Percentiles rank a stretch among this genome's conserved stretches.
Evolutionary conservation across 768 basidiomycete genomes (phyloP).

Genomic region (Tulasnella sp.): DNA sequence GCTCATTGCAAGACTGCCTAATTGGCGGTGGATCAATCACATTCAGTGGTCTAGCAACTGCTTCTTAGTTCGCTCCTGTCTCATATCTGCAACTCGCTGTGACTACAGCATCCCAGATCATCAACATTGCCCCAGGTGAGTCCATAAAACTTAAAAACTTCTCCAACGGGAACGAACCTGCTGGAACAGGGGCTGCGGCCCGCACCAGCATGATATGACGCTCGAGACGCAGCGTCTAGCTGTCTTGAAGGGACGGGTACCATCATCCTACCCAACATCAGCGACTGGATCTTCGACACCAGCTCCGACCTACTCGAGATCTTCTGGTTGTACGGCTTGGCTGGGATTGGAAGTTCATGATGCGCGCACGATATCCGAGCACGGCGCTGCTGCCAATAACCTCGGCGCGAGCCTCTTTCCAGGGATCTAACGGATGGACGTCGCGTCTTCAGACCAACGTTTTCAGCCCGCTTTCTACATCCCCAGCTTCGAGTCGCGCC

Average conservation of each 20-base stretch:
- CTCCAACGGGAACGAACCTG: no score
- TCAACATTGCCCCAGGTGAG: no score
- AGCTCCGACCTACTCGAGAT: constrained; percentile 12
- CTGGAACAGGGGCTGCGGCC: no score
- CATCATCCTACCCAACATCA: not conserved
- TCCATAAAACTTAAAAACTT: no score
- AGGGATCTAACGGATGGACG: constrained; percentile 19
- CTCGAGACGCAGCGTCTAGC: not conserved
- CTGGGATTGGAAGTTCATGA: constrained; percentile 32
- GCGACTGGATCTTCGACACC: not conserved
- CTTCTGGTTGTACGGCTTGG: constrained; percentile 28
- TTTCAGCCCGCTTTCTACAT: constrained; percentile 23
- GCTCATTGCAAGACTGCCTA: no score
- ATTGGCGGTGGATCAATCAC: no score
- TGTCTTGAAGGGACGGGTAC: constrained; percentile 4
- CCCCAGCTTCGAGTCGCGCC: not conserved
- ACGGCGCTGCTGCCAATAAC: constrained; percentile 17
- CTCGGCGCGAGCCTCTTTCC: constrained; percentile 30
- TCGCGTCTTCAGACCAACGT: constrained; percentile 28
- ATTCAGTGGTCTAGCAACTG: no score
- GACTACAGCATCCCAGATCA: no score
- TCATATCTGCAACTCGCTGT: no score
- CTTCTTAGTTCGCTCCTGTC: no score
- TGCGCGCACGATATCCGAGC: constrained; percentile 27
- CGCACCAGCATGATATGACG: no score